Base-by-base conservation (phyloP, 1,139 yeast species). In the Arxiozyma bovina region DNA sequence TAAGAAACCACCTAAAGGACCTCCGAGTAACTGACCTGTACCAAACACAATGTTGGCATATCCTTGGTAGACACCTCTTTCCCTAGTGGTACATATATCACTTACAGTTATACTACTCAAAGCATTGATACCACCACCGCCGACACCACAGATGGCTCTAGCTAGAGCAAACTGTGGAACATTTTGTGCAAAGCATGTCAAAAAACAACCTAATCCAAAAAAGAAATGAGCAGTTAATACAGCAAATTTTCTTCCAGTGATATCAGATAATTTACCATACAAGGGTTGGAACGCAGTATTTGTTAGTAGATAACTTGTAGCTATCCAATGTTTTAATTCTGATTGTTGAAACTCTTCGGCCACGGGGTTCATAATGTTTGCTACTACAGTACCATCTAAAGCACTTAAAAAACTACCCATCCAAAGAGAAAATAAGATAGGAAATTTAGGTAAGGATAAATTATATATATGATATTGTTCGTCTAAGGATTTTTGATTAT, bases 281-380 rank as follows among this genome's bases (percentile, higher is more conserved):
- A 79, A 70, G 0, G 97, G 96, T 69, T 83, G 88, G 63, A 83
- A 80, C 2, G 86, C 85, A 0, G 87, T 81, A 53, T 79, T 78
- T 2, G 87, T 78, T 23, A 83, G 68, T 38, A 83, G 70, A 63
- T 81, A 83, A 15, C 85, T 78, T 0, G 87, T 81, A 4, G 85
- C 87, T 23, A 82, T 80, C 86, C 87, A 83, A 25, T 83, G 78
- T 45, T 81, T 77, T 57, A 77, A 71, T 43, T 80, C 77, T 34
- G 82, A 74, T 53, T 80, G 83, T 45, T 79, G 70, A 56, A 83
- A 76, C 53, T 82, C 87, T 18, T 83, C 78, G 17, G 87, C 83
- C 27, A 83, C 82, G 56, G 75, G 79, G 27, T 83, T 78, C 74
- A 83, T 74, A 46, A 83, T 74, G 7, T 87, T 81, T 0, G 88